phyloP scores from a whole-genome alignment of 2,329 filamentous ascomycete species.

The Periconia digitata region DNA sequence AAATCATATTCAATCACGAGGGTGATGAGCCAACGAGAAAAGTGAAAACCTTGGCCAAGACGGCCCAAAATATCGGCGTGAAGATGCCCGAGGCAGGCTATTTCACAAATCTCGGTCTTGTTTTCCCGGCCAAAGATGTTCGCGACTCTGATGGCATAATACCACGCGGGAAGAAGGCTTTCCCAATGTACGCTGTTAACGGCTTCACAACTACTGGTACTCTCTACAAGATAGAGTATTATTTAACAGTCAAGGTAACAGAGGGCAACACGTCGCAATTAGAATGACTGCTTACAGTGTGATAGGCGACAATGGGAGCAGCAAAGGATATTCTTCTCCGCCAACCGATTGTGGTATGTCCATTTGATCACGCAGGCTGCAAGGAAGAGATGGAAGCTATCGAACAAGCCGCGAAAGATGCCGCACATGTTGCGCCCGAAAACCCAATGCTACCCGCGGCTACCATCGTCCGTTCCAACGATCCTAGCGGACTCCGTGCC shows the following conservation, averaged over 20 bases:
- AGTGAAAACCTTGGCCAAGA: conserved; percentile 81
- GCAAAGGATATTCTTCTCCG: conserved; percentile 86
- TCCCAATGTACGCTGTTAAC: conserved; percentile 83
- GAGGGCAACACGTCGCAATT: neutral
- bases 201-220: conserved; percentile 94
- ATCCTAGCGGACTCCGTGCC: conserved; percentile 63
- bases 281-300: conserved; percentile 11
- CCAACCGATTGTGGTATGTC: conserved; percentile 94
- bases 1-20: conserved; percentile 98
- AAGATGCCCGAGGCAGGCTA: conserved; percentile 91
- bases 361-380: conserved; percentile 90
- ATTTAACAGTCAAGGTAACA: conserved; percentile 84
- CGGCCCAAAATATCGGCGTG: conserved; percentile 76
- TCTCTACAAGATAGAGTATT: conserved; percentile 98
- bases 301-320: conserved; percentile 80
- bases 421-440: conserved; percentile 81
- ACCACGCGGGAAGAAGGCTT: conserved; percentile 79
- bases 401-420: conserved; percentile 91
- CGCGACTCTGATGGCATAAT: conserved; percentile 86
- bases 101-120: conserved; percentile 85
- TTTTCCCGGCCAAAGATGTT: conserved; percentile 87
- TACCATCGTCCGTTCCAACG: conserved; percentile 76
- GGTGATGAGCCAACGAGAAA: conserved; percentile 93
- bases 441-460: conserved; percentile 91
- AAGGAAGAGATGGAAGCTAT: conserved; percentile 99